phyloP scores from a whole-genome alignment of 2,329 filamentous ascomycete genomes.

The Fusarium drepaniforme region DNA sequence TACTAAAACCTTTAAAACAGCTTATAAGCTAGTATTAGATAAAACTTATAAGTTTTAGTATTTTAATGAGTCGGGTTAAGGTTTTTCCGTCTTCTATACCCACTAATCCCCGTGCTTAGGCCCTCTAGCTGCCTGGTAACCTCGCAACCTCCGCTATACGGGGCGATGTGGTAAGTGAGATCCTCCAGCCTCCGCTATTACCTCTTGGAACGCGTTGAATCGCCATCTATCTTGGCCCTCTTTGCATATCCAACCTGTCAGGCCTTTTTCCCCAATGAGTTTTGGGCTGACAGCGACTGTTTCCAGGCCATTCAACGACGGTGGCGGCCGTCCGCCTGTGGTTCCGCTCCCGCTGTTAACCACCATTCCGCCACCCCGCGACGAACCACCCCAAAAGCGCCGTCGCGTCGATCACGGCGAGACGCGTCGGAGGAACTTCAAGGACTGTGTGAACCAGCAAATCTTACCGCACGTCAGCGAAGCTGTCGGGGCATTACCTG shows the following conservation, averaged over 20 bases:
- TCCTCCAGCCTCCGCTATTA: slow-evolving; percentile 2
- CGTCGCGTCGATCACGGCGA: slow-evolving; percentile 43
- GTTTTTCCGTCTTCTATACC: slow-evolving; percentile 16
- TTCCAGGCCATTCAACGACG: slow-evolving; percentile 46
- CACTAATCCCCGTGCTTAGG: slow-evolving; percentile 14
- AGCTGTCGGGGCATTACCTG: slow-evolving; percentile 41
- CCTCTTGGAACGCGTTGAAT: slow-evolving; percentile 6
- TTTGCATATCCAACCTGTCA: background rate
- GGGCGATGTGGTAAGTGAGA: slow-evolving; percentile 40
- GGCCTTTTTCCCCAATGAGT: slow-evolving; percentile 39
- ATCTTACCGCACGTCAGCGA: slow-evolving; percentile 49
- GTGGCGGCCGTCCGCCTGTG: slow-evolving; percentile 32
- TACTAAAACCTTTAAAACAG: background rate
- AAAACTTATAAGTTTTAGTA: background rate
- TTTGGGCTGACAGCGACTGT: slow-evolving; percentile 43
- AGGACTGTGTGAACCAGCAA: slow-evolving; percentile 45
- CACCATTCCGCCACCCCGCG: slow-evolving; percentile 13
- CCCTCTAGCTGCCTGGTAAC: slow-evolving; percentile 15
- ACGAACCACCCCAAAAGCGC: slow-evolving; percentile 48
- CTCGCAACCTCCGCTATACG: slow-evolving; percentile 20
- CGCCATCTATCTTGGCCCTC: slow-evolving; percentile 2
- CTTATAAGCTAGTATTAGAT: background rate
- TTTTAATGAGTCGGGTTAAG: slow-evolving; percentile 4
- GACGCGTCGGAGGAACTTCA: slow-evolving; percentile 31
- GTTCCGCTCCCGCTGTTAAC: slow-evolving; percentile 16